These are phyloP conservation scores for Wickerhamomyces silvicola DNA, from an alignment of 805 yeast genomes.

Conservation along the genomic window DNA sequence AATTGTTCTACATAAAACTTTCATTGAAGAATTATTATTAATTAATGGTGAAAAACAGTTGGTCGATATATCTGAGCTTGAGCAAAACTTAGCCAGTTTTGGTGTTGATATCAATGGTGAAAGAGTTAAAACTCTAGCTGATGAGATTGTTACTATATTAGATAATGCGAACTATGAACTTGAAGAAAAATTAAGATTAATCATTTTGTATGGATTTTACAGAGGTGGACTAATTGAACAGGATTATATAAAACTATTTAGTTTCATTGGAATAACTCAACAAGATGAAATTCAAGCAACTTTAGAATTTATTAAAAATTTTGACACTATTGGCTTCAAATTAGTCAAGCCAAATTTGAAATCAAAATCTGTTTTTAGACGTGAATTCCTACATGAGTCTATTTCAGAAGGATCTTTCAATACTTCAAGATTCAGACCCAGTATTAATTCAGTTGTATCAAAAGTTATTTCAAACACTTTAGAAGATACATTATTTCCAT, in stretches of 20 bases:
- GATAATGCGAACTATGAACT: conserved; percentile 41
- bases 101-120: conserved; percentile 67
- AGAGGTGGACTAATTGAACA: conserved; percentile 74
- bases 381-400: conserved; percentile 49
- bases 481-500: conserved; percentile 61
- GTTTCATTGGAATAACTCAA: conserved; percentile 40
- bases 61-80: conserved; percentile 74
- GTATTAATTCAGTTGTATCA: conserved; percentile 51
- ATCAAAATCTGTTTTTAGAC: conserved; percentile 36
- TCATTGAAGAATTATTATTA: conserved; percentile 60
- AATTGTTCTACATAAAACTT: conserved; percentile 50
- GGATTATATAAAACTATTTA: conserved; percentile 66
- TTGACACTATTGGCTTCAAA: conserved; percentile 52
- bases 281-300: conserved; percentile 36
- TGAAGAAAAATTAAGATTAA: conserved; percentile 67
- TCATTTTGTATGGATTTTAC: conserved; percentile 68
- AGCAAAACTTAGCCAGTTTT: conserved; percentile 72
- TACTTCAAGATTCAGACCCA: conserved; percentile 71
- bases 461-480: conserved; percentile 45
- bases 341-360: conserved; percentile 38
- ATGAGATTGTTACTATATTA: conserved; percentile 51
- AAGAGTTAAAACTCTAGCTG: conserved; percentile 52
- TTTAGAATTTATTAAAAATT: conserved; percentile 49
- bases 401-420: conserved; percentile 38
- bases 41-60: conserved; percentile 51